These are phyloP conservation scores for Scenedesmus sp. DNA, from an alignment of 163 green algal genomes.

Conservation along the genomic window DNA sequence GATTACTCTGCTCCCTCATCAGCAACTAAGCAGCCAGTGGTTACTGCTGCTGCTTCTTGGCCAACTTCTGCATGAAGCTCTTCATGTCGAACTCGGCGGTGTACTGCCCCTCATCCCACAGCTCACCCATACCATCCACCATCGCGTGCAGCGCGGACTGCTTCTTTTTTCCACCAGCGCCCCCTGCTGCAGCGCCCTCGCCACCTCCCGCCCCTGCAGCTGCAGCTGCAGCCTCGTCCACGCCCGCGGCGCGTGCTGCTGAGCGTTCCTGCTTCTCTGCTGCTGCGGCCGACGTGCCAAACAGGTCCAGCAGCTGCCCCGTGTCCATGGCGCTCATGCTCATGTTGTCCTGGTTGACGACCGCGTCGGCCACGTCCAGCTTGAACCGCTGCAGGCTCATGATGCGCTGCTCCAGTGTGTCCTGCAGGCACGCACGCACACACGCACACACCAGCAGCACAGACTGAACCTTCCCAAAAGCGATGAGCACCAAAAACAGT, in stretches of 20 bases:
- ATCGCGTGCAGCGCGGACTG: slow-evolving; percentile 72
- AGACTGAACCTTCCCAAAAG: too few relatives aligned
- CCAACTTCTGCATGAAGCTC: slow-evolving; percentile 79
- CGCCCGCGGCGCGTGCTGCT: neutral
- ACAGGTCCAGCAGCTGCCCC: slow-evolving; percentile 92
- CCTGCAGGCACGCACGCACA: slow-evolving; percentile 37
- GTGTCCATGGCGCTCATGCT: slow-evolving; percentile 94
- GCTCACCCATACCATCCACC: slow-evolving; percentile 80
- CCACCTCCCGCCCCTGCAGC: neutral
- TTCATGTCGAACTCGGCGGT: slow-evolving; percentile 85
- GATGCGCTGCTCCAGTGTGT: slow-evolving; percentile 95
- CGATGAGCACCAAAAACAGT: too few relatives aligned
- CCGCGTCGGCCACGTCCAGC: slow-evolving; percentile 91
- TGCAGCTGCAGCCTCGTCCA: neutral
- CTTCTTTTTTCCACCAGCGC: slow-evolving; percentile 16
- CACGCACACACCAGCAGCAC: neutral
- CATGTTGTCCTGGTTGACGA: slow-evolving; percentile 92
- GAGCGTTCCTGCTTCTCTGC: slow-evolving; percentile 15
- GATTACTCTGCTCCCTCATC: neutral
- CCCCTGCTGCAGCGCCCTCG: neutral
- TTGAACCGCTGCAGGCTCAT: slow-evolving; percentile 99
- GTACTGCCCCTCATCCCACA: slow-evolving; percentile 92
- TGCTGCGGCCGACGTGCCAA: slow-evolving; percentile 64
- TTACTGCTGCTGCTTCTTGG: slow-evolving; percentile 23
- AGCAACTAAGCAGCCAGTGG: neutral